A percentile compares a stretch with the other conserved stretches of the same genome.
Evolutionary conservation across 148 eudicot genomes (phyloP).

Genomic region (Vaccinium macrocarpon): DNA sequence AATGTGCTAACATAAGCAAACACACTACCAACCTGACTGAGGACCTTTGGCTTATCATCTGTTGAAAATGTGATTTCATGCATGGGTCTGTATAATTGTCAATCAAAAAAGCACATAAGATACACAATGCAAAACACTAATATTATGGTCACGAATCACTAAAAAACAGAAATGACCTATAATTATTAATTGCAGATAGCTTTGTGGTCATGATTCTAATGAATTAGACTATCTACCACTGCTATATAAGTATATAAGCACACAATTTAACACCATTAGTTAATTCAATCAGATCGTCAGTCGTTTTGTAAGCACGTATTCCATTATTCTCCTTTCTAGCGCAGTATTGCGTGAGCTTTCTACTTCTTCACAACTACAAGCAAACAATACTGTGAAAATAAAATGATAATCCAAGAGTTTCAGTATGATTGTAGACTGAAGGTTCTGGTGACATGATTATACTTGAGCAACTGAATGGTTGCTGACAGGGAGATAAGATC

Average conservation of each 20-base stretch:
- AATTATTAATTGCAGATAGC: neutral
- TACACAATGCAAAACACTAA: neutral
- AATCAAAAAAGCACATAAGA: conserved; percentile 19
- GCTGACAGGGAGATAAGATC: neutral
- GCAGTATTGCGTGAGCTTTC: too few relatives aligned
- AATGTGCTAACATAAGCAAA: conserved; percentile 6
- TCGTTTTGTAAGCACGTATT: neutral
- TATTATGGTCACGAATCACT: neutral
- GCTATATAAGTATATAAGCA: neutral
- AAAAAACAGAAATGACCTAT: neutral
- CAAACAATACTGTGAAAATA: neutral
- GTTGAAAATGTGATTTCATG: conserved; percentile 85
- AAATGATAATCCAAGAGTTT: neutral
- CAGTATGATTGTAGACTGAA: neutral
- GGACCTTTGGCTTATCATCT: conserved; percentile 82
- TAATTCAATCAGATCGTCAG: neutral
- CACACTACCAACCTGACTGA: conserved; percentile 65
- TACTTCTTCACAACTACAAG: neutral
- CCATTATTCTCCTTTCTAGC: neutral
- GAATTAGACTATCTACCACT: neutral
- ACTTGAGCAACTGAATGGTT: conserved; percentile 1
- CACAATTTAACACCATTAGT: neutral
- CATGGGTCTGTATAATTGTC: conserved; percentile 61
- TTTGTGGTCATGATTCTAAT: neutral
- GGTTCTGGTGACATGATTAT: neutral